Base-by-base conservation (phyloP, 2,329 filamentous ascomycete genomes). In the Trichoderma sp. region DNA sequence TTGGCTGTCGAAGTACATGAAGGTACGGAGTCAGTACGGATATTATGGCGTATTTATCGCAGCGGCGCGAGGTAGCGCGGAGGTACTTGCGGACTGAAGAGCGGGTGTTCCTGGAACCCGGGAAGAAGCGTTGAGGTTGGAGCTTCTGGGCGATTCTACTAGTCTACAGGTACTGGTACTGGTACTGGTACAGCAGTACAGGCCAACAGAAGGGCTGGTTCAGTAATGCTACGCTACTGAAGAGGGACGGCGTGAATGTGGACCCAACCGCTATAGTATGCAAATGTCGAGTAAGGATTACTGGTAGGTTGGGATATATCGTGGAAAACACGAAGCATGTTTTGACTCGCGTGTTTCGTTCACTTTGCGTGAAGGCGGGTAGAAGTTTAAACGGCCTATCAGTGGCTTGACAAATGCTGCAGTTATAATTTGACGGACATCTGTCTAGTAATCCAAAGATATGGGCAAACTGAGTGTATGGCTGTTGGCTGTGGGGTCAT, bases 61-160 rank as follows among this genome's bases (percentile, higher is more conserved):
- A 19, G 27, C 7, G 27, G 8, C 14, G 1, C 6, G 14, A 56
- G 52, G 52, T 56, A 56, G 27, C 7, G 27, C 27, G 27, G 7
- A 56, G 27, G 52, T 56, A 31, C 52, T n/a, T 31, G 52, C 52
- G 19, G 37, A 33, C 33, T 35, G 27, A 11, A 33, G 31, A 58
- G 55, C 21, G 29, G 31, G 19, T 33, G 55, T 58, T 58, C 31
- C 31, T 58, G 31, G 24, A 37, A n/a, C 55, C 10, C 31, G 8
- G 31, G 55, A 13, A 58, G 55, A 58, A 58, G 11, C 31, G 55
- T 58, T 58, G 55, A 58, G 55, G 31, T 31, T 55, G 52, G 29
- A 35, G 29, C 31, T 57, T 57, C 13, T 35, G 21, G 31, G 33
- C 31, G 31, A 35, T 35, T 35, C 33, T 13, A 14, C 33, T 14